A percentile compares a stretch with the other conserved stretches of the same genome.
These are phyloP conservation scores for Vaccinium darrowii DNA, from an alignment of 148 eudicot species.

Conservation along the genomic window DNA sequence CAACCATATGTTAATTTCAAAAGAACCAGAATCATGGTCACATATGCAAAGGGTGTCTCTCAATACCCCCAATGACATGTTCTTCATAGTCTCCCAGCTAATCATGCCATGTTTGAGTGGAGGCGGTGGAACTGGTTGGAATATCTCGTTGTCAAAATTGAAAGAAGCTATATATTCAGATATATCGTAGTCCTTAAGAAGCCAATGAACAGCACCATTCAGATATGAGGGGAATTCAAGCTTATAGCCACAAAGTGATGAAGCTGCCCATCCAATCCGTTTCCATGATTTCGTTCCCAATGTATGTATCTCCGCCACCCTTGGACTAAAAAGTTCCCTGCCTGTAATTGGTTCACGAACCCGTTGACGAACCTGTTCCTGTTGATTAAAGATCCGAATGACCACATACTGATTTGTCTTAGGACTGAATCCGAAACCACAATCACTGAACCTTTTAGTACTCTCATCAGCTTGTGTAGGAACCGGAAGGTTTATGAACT, in stretches of 20 bases:
- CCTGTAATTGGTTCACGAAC: not conserved
- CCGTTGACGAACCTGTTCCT: not conserved
- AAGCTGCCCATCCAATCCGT: not conserved
- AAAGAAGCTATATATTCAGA: conserved; percentile 15
- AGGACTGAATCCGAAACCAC: conserved; percentile 23
- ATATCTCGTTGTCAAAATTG: conserved; percentile 24
- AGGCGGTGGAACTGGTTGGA: conserved; percentile 20
- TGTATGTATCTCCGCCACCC: conserved; percentile 13
- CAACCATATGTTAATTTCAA: conserved; percentile 13
- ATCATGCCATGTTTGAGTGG: not conserved
- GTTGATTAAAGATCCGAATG: conserved; percentile 6
- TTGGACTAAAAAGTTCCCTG: not conserved
- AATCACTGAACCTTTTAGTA: not conserved
- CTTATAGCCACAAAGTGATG: not conserved
- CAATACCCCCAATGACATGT: conserved; percentile 17
- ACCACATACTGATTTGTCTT: conserved; percentile 16
- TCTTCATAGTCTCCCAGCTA: not conserved
- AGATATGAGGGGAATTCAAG: not conserved
- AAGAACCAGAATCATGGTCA: not conserved
- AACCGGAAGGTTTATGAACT: conserved; percentile 15
- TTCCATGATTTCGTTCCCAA: conserved; percentile 18
- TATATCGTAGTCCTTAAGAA: not conserved
- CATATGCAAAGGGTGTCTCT: conserved; percentile 17
- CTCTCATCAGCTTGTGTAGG: not conserved
- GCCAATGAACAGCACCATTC: conserved; percentile 22